phyloP scores from a whole-genome alignment of 2,329 filamentous ascomycete species.

The Botrytis sinoallii region DNA sequence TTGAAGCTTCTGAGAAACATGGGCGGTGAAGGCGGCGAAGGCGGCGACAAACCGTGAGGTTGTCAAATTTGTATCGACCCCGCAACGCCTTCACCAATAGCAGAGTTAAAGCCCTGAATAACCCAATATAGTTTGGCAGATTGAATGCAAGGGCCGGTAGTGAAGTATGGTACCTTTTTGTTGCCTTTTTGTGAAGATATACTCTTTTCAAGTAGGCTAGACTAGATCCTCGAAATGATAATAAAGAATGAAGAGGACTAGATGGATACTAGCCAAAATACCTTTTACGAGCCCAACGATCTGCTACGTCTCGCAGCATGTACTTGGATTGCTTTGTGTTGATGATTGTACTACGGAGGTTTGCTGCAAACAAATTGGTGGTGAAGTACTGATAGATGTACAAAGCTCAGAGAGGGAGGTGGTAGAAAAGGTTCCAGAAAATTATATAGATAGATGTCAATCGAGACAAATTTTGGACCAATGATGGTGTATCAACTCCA shows the following conservation, averaged over 20 bases:
- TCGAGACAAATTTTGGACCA: not conserved
- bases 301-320: constrained; percentile 54
- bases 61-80: constrained; percentile 4
- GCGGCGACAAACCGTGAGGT: not conserved
- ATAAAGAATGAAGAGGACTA: constrained; percentile 17
- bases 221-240: constrained; percentile 1
- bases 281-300: constrained; percentile 46
- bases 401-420: not conserved
- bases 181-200: constrained; percentile 14
- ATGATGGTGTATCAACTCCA: not conserved
- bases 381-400: not conserved
- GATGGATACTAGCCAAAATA: constrained; percentile 42
- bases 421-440: constrained; percentile 7
- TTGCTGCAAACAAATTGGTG: not conserved
- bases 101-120: not conserved
- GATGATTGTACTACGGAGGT: not conserved
- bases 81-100: constrained; percentile 3
- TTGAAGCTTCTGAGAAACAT: not conserved
- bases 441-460: not conserved
- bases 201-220: constrained; percentile 7
- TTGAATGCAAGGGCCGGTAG: not conserved
- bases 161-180: constrained; percentile 10
- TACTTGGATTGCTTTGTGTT: constrained; percentile 34
- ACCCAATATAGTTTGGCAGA: not conserved
- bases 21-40: not conserved